Evolutionary conservation across 2,329 filamentous ascomycete species (phyloP), one percentile per base, ranked within the genome.

Genomic region (Fusarium torulosum): DNA sequence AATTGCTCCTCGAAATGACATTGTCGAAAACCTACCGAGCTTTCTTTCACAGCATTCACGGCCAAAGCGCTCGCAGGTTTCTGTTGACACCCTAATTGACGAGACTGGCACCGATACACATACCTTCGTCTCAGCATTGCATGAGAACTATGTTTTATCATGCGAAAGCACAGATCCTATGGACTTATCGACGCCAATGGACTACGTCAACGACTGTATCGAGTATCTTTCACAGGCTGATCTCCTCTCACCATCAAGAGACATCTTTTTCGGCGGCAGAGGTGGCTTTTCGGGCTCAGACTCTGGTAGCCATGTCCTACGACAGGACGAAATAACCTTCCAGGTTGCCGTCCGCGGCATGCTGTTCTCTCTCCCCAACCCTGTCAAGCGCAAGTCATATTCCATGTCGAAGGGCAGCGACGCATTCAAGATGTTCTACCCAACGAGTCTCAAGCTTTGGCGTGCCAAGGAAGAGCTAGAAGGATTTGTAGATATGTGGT

Each of bases 321-420:
- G 94, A 8, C 95, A 98, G 78, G 94, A 97, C 66, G 96, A 99
- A 75, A 94, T 99, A 75, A 90, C 91, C 23, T 98, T 97, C 68
- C 93, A 99, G 69, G 90, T 95, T 19, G 94, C 94, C 6, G 92
- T 97, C 0, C 88, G 94, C 14, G 96, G 96, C 1, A 80, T 98
- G 49, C 79, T 97, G 1, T 97, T 97, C 76, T 90, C 89, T 11
- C 84, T 99, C 3, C 96, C 96, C 3, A 87, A 87, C 71, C 95
- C 95, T 0, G 96, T 99, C 11, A 95, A 92, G 76, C 86, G 89
- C n/a, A 85, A 84, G 83, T 76, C 82, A 71, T 74, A 77, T 73
- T 70, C 81, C 74, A 72, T 75, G 72, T 80, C 73, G 77, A 83
- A 62, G 75, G 79, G 67, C 77, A 82, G 72, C 38, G 92, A 94